Percentiles rank a stretch among this genome's conserved stretches.
phyloP scores from a whole-genome alignment of 106 monocot species.

The Allium fistulosum region DNA sequence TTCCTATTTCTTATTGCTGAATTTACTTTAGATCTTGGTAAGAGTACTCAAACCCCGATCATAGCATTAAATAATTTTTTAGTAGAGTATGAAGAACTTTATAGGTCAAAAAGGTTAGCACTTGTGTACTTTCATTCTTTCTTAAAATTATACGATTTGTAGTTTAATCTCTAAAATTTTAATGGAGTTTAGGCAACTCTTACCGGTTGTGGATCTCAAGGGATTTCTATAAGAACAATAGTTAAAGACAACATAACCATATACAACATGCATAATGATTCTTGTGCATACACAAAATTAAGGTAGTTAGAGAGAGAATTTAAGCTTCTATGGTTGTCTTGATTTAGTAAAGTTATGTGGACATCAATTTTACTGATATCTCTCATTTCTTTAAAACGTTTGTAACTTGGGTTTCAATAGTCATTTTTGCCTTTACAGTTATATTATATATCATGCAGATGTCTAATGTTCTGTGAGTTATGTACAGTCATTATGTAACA shows the following conservation, averaged over 20 bases:
- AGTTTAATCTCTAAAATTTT: not conserved
- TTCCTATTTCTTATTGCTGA: not conserved
- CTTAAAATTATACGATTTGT: not conserved
- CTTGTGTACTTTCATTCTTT: not conserved
- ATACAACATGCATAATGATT: too few relatives aligned
- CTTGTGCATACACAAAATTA: too few relatives aligned
- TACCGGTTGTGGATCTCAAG: conserved; percentile 46
- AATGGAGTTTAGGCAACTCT: conserved; percentile 41
- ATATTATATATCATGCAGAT: too few relatives aligned
- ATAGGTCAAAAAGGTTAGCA: conserved; percentile 40
- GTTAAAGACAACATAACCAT: conserved; percentile 35
- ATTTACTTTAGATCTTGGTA: not conserved
- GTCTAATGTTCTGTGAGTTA: too few relatives aligned
- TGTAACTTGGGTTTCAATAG: too few relatives aligned
- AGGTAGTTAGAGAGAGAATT: too few relatives aligned
- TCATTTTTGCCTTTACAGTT: too few relatives aligned
- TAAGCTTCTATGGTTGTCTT: too few relatives aligned
- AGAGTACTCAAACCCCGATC: conserved; percentile 23
- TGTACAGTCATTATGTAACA: too few relatives aligned
- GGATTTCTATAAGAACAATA: conserved; percentile 49
- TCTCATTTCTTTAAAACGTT: too few relatives aligned
- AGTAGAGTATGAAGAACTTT: conserved; percentile 37
- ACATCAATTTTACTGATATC: too few relatives aligned
- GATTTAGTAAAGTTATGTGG: too few relatives aligned
- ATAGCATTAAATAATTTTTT: conserved; percentile 43